Base-by-base conservation (phyloP, 2,329 filamentous ascomycete species). In the Penicillium verrucosum region DNA sequence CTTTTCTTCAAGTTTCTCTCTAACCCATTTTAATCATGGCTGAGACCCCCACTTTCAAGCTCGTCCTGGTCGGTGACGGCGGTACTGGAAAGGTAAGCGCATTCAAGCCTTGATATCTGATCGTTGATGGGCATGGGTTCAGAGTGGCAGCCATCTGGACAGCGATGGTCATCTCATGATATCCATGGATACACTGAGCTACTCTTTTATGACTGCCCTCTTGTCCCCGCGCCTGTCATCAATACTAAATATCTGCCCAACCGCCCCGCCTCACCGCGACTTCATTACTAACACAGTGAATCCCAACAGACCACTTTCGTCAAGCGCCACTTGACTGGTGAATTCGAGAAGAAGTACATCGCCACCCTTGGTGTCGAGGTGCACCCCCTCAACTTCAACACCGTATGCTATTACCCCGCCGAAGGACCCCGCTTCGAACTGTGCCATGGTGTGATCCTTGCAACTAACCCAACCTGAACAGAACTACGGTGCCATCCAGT, bases 331-430 rank as follows among this genome's bases (percentile, higher is more conserved):
- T 86, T 97, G 87, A 99, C 94, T 76, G 94, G 94, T 78, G 94
- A 99, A 80, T 99, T 99, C 77, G 94, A 99, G 84, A 99, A 99
- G 89, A 99, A 97, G 85, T 99, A 99, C 83, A 97, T 99, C 79
- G 94, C 94, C 73, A 99, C 94, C 60, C 90, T 99, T 66, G 94
- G 94, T 89, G 94, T 99, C 77, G 94, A 99, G 80, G 94, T 99
- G 68, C 94, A 99, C 85, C 94, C 94, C 78, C 90, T 99, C 67
- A 89, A 88, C 73, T 99, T 99, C 87, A 91, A 88, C 73, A 97
- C 93, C 77, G 92, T 97, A 91, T 82, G 92, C 83, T 43, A 44
- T 97, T 82, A 91, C 84, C 70, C 66, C 67, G 65, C 69, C 68
- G 57, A 53, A 46, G 57, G 68, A 54, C 71, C 69, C 71, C 69